phyloP scores from a whole-genome alignment of 2,329 filamentous ascomycete species.

The Corniculantispora saksenae region DNA sequence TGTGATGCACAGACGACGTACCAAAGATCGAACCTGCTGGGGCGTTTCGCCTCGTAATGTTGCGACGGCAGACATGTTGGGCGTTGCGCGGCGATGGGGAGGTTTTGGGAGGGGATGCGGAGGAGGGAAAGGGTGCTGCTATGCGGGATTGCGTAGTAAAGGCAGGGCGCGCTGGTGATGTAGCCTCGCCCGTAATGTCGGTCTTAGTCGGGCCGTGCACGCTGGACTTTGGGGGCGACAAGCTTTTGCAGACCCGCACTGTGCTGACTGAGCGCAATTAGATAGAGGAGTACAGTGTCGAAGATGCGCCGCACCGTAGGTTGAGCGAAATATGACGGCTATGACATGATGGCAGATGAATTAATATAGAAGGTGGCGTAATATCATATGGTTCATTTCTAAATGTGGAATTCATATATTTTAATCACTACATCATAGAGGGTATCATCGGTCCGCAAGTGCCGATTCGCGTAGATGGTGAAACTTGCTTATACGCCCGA shows the following conservation, averaged over 20 bases:
- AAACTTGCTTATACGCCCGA: not conserved
- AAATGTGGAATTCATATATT: not conserved
- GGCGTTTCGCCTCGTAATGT: conserved; percentile 54
- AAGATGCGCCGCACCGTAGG: not conserved
- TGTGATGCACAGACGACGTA: conserved; percentile 36
- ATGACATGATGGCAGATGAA: not conserved
- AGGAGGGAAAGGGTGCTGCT: conserved; percentile 12
- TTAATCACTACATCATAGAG: not conserved
- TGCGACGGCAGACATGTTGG: conserved; percentile 41
- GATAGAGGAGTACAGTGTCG: conserved; percentile 4
- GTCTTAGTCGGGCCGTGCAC: conserved; percentile 20
- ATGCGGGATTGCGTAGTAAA: conserved; percentile 1
- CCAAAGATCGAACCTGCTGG: conserved; percentile 58
- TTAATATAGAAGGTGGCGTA: not conserved
- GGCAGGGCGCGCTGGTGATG: conserved; percentile 10
- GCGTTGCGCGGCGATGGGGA: conserved; percentile 22
- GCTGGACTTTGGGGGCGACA: not conserved
- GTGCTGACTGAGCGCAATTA: not conserved
- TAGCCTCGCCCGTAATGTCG: conserved; percentile 15
- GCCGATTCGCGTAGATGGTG: not conserved
- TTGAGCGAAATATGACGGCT: not conserved
- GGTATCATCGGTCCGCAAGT: not conserved
- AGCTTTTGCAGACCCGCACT: conserved; percentile 14
- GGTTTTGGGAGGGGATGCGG: not conserved
- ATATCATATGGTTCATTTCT: not conserved